Percentiles rank a stretch among this genome's conserved stretches.
These are phyloP conservation scores for Pelargonium cotyledonis DNA, from an alignment of 441 rosid genomes.

Conservation along the genomic window DNA sequence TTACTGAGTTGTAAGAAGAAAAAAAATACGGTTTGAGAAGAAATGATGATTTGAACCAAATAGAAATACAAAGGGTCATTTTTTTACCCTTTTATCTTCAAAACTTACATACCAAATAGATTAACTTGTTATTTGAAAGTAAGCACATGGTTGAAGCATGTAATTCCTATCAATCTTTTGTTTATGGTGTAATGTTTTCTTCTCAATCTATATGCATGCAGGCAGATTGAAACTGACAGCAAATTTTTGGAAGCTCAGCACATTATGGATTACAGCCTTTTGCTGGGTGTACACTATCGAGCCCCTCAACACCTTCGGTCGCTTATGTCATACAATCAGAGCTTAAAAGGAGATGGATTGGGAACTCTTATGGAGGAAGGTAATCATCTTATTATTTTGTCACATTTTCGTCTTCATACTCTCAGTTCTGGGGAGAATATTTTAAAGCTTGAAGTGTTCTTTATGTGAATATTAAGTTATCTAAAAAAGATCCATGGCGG, in stretches of 20 bases:
- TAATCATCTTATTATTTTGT: slow-evolving; percentile 18
- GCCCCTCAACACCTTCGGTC: slow-evolving; percentile 77
- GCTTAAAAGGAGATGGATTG: slow-evolving; percentile 52
- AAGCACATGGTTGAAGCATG: slow-evolving; percentile 1
- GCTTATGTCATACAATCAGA: slow-evolving; percentile 34
- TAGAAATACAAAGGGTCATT: slow-evolving; percentile 17
- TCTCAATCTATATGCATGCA: slow-evolving; percentile 25
- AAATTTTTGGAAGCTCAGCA: slow-evolving; percentile 77
- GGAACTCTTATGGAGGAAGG: slow-evolving; percentile 92
- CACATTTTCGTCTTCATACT: background rate
- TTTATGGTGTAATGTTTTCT: slow-evolving; percentile 6
- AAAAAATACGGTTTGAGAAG: too few species aligned
- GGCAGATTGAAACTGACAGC: slow-evolving; percentile 90
- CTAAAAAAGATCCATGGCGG: too few species aligned
- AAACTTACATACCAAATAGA: background rate
- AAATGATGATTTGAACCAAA: background rate
- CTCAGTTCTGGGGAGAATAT: background rate
- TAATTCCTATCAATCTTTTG: background rate
- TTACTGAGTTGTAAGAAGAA: too few species aligned
- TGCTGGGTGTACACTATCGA: slow-evolving; percentile 87
- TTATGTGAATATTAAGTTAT: background rate
- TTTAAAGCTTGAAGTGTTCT: background rate
- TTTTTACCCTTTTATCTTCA: background rate
- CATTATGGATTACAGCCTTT: slow-evolving; percentile 91
- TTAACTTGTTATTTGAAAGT: background rate